A percentile compares a stretch with the other conserved stretches of the same genome.
Conservation (phyloP, 2,329 filamentous ascomycete species). For the Ceratocystis huliohia region DNA sequence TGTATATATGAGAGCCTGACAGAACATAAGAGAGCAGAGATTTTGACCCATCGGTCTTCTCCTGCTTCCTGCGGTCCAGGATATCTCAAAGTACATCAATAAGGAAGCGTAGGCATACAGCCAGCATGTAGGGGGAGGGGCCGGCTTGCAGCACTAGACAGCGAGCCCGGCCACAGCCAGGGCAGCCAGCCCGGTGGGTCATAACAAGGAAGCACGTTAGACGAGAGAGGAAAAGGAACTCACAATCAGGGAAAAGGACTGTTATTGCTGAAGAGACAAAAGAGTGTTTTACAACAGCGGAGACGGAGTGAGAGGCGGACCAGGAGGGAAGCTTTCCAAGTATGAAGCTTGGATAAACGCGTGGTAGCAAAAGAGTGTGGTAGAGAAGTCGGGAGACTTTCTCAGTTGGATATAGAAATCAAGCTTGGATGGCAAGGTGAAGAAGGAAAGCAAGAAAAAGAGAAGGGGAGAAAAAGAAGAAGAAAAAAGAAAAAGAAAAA, state of each 20-base stretch:
- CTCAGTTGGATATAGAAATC: slow-evolving; percentile 19
- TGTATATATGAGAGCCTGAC: neutral
- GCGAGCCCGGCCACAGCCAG: neutral
- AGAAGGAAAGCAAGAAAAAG: slow-evolving; percentile 7
- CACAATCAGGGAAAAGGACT: neutral
- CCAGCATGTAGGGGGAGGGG: neutral
- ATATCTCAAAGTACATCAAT: neutral
- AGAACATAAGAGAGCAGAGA: neutral
- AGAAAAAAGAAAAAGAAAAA: slow-evolving; percentile 14
- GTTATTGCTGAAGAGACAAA: neutral
- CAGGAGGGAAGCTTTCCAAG: neutral
- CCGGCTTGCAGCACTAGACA: neutral
- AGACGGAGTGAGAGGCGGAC: neutral
- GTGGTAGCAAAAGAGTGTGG: slow-evolving; percentile 17
- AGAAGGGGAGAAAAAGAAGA: neutral
- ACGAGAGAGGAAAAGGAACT: neutral
- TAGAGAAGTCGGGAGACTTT: slow-evolving; percentile 18
- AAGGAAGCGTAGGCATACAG: neutral
- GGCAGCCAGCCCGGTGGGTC: neutral
- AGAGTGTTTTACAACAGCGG: neutral
- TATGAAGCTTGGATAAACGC: neutral
- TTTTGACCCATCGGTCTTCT: neutral
- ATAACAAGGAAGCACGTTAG: neutral
- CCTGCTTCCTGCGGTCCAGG: neutral
- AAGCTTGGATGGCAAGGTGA: slow-evolving; percentile 15